Conservation (phyloP, 2,329 filamentous ascomycete genomes). For the Cladorrhinum sp. region DNA sequence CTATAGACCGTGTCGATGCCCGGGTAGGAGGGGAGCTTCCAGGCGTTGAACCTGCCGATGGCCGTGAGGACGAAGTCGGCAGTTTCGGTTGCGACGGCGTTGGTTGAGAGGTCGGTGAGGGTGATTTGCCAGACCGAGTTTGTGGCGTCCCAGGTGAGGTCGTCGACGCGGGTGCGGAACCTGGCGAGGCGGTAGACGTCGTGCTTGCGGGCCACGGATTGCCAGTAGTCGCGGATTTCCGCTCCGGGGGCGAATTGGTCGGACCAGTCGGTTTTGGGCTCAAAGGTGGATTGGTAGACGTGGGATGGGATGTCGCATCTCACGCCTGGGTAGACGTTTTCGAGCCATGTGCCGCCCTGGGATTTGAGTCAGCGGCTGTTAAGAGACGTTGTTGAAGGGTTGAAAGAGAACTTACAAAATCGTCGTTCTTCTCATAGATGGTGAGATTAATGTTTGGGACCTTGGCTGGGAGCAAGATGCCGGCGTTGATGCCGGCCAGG, state of each 20-base stretch:
- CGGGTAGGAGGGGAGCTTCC: constrained; percentile 59
- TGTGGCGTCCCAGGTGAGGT: constrained; percentile 52
- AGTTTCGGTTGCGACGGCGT: constrained; percentile 42
- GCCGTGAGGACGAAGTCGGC: constrained; percentile 62
- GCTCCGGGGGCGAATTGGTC: constrained; percentile 64
- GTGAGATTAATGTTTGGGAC: constrained; percentile 64
- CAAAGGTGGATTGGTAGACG: constrained; percentile 67
- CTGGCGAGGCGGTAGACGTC: constrained; percentile 59
- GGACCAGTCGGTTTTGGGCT: constrained; percentile 65
- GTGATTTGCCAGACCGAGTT: constrained; percentile 55
- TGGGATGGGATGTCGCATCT: constrained; percentile 68
- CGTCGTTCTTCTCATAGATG: constrained; percentile 66
- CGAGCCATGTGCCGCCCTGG: constrained; percentile 51
- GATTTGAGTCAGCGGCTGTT: not conserved
- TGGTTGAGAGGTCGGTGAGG: constrained; percentile 38
- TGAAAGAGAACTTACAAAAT: constrained; percentile 51
- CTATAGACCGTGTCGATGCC: constrained; percentile 51
- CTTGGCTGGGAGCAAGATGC: constrained; percentile 64
- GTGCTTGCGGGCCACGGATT: constrained; percentile 59
- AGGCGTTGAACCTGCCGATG: constrained; percentile 64
- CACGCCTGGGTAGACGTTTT: constrained; percentile 61
- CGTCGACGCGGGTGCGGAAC: constrained; percentile 54
- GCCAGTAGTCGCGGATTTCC: constrained; percentile 68
- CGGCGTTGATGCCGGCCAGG: constrained; percentile 60
- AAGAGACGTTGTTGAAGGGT: constrained; percentile 1